Evolutionary conservation across 345 rosid genomes (phyloP), one percentile per base, ranked within the genome.

Genomic region (Lepidium didymum): DNA sequence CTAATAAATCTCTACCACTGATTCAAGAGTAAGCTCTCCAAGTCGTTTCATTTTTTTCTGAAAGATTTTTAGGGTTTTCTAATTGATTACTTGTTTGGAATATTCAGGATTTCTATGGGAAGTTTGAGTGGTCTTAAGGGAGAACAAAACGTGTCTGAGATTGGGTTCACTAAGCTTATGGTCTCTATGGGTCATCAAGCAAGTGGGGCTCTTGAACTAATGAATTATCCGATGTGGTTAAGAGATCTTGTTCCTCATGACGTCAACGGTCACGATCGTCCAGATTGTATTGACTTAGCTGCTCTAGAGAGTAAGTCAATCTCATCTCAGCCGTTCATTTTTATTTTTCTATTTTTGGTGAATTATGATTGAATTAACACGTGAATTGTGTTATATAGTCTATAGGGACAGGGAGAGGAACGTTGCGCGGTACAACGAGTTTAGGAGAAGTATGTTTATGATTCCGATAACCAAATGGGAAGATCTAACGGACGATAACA

Each of bases 121-220:
- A 25, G 77, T 14, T 16, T 82, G 67, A 58, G 79, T 38, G 88
- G 91, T 7, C 71, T 31, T 0, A 46, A 64, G 14, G 91, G 91
- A 57, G 87, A 82, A 56, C 55, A 60, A 58, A 44, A 29, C 19
- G 55, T 75, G 36, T 16, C 81, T 15, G 25, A 52, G 41, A 81
- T 82, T 55, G 91, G 88, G 54, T 82, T 82, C 45, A 66, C 57
- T 0, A 57, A 58, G 31, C 72, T 74, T 49, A 64, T 86, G 70
- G 85, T 86, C 1, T 86, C 91, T 49, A 84, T 86, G 91, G 91
- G 91, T 12, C 87, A 86, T 42, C 91, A 86, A 68, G 87, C 88
- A 35, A 27, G 81, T 36, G 91, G 88, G 0, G 87, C 83, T 2
- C 60, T 86, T 11, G 78, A 78, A 56, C 81, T 84, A 1, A 81